Conservation (phyloP, 1,284 basidiomycete genomes). For the Rugiboletus extremiorientalis region DNA sequence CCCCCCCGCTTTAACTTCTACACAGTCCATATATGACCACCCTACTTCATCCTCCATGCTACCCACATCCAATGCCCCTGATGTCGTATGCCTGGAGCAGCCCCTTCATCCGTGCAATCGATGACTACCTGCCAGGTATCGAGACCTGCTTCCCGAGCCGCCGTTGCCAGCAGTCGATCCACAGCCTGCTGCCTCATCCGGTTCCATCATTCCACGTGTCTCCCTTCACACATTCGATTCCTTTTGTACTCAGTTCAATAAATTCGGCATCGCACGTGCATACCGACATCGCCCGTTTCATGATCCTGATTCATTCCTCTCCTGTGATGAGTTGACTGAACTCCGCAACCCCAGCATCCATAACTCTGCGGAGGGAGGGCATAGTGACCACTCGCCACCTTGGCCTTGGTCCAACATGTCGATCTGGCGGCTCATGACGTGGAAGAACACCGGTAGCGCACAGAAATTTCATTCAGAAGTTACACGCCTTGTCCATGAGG, state of each 20-base stretch:
- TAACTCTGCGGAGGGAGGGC: too few relatives aligned
- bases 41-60: background rate
- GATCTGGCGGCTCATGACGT: background rate
- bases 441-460: background rate
- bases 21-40: background rate
- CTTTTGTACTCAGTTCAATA: background rate
- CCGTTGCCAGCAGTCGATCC: background rate
- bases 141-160: background rate
- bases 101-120: background rate
- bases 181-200: background rate
- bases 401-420: constrained; percentile 3
- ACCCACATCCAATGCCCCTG: background rate
- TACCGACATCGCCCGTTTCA: constrained; percentile 2
- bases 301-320: background rate
- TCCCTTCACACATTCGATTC: constrained; percentile 2
- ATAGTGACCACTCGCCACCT: too few relatives aligned
- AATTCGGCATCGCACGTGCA: background rate
- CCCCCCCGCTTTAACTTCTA: background rate
- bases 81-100: background rate
- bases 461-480: too few relatives aligned
- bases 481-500: too few relatives aligned
- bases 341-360: too few relatives aligned
- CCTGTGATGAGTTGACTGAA: background rate
- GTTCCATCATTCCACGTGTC: background rate
- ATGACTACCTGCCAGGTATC: background rate